Conservation (phyloP, 2,329 filamentous ascomycete species). For the Diplodia seriata region DNA sequence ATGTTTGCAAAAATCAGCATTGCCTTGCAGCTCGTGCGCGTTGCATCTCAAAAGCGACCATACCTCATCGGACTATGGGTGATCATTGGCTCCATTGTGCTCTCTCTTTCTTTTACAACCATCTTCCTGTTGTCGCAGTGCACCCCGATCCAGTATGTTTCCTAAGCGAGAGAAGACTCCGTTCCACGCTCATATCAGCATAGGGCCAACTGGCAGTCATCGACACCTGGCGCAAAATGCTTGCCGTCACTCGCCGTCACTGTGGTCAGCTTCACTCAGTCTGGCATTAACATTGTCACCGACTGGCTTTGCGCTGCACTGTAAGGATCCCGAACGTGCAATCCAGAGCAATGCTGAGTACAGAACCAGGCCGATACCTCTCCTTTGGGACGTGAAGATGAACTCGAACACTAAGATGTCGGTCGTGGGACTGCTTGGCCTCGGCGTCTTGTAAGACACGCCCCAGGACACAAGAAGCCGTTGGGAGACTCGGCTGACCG, state of each 20-base stretch:
- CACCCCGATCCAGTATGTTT: slow-evolving; percentile 37
- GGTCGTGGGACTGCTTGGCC: slow-evolving; percentile 37
- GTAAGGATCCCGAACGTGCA: slow-evolving; percentile 32
- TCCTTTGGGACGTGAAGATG: slow-evolving; percentile 40
- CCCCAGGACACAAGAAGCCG: slow-evolving; percentile 31
- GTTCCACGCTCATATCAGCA: not conserved
- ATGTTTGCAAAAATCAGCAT: slow-evolving; percentile 48
- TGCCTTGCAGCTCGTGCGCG: slow-evolving; percentile 46
- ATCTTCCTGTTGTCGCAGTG: slow-evolving; percentile 43
- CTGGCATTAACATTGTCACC: slow-evolving; percentile 45
- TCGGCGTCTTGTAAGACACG: slow-evolving; percentile 38
- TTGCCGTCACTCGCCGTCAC: slow-evolving; percentile 14
- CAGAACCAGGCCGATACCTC: slow-evolving; percentile 36
- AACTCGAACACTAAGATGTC: slow-evolving; percentile 39
- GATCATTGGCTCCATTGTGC: slow-evolving; percentile 41
- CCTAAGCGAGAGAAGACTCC: not conserved
- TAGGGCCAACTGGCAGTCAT: slow-evolving; percentile 20
- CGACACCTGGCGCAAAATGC: slow-evolving; percentile 13
- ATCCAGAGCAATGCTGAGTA: not conserved
- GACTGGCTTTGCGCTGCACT: slow-evolving; percentile 48
- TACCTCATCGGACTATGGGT: slow-evolving; percentile 41
- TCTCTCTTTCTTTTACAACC: slow-evolving; percentile 46
- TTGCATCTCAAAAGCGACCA: slow-evolving; percentile 41
- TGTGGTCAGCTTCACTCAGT: slow-evolving; percentile 22
- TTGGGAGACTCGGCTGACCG: slow-evolving; percentile 33